These are phyloP conservation scores for Lipomyces yamanashiensis DNA, from an alignment of 805 yeast species.

Conservation along the genomic window DNA sequence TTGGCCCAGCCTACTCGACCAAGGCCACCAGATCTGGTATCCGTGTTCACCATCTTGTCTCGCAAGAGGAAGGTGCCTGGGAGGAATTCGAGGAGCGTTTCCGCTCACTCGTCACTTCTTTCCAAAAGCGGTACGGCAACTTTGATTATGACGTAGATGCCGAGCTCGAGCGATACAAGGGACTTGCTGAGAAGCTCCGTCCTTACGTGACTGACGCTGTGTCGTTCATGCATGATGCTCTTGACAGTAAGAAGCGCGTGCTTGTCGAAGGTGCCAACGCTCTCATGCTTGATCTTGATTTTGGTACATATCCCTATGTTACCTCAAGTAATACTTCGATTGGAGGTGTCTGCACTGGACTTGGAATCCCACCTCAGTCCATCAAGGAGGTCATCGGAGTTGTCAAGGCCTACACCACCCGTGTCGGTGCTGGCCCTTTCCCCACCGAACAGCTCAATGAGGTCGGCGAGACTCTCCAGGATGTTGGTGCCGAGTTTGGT, in stretches of 20 bases:
- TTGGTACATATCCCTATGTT: conserved; percentile 97
- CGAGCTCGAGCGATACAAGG: conserved; percentile 78
- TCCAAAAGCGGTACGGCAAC: conserved; percentile 89
- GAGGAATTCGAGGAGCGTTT: conserved; percentile 81
- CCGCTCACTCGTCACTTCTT: conserved; percentile 74
- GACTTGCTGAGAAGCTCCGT: conserved; percentile 69
- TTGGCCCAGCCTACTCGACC: conserved; percentile 97
- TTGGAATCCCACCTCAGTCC: conserved; percentile 90
- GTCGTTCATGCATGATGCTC: conserved; percentile 72
- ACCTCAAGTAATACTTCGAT: conserved; percentile 95
- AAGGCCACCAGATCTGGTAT: conserved; percentile 96
- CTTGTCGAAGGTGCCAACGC: conserved; percentile 98
- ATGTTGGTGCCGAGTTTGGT: conserved; percentile 93
- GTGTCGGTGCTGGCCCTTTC: conserved; percentile 99
- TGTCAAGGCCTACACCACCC: conserved; percentile 96
- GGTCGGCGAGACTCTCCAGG: conserved; percentile 83
- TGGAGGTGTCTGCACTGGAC: conserved; percentile 97
- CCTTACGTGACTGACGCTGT: conserved; percentile 96
- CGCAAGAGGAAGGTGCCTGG: conserved; percentile 91
- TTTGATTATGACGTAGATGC: conserved; percentile 84
- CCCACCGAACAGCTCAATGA: conserved; percentile 94
- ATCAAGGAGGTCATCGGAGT: conserved; percentile 89
- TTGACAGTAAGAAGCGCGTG: conserved; percentile 78
- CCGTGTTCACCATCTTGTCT: conserved; percentile 93
- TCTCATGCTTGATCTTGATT: conserved; percentile 94